Base-by-base conservation (phyloP, 768 basidiomycete species). In the Melanogaster broomeanus region DNA sequence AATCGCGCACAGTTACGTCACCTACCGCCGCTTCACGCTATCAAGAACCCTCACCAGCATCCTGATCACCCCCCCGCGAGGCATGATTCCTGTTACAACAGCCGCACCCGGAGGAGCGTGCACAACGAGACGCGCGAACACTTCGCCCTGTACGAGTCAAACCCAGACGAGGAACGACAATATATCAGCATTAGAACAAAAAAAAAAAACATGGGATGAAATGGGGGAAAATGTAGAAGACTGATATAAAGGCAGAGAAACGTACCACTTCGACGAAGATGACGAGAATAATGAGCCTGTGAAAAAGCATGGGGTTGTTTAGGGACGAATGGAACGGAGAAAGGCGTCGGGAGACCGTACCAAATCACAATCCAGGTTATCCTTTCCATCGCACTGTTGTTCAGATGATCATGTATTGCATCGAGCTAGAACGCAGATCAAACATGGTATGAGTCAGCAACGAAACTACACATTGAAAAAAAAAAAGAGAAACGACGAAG, bases 361-460 rank as follows among this genome's bases (percentile, higher is more conserved):
- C 83, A 85, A 59, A 87, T 87, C 41, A 87, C 77, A 55, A 86
- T 83, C 83, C 83, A 84, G 3, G 94, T 97, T 61, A 96, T 93
- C 22, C 92, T 80, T 52, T 90, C 87, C 88, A 94, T 95, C 11
- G 90, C 90, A 42, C 79, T 83, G 55, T 89, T 88, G 61, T 96
- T 96, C 46, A 97, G 70, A 62, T 96, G 93, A 58, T 96, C 92
- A 60, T 97, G 94, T 57, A 97, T 95, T 39, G 89, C 88, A 58
- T 92, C 90, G 54, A 95, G 76, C 91, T 94, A 53, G n/a, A 49
- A 24, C 45, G 44, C 48, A 42, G 28, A 30, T 30, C 10, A 31
- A 31, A 30, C 34, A 19, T 21, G 3, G 18, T 24, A 24, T 4
- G 13, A 15, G 30, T 27, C 43, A 30, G 48, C 42, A 5, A 47